Base-by-base conservation (phyloP, 129 eudicot species). In the Saposhnikovia divaricata region DNA sequence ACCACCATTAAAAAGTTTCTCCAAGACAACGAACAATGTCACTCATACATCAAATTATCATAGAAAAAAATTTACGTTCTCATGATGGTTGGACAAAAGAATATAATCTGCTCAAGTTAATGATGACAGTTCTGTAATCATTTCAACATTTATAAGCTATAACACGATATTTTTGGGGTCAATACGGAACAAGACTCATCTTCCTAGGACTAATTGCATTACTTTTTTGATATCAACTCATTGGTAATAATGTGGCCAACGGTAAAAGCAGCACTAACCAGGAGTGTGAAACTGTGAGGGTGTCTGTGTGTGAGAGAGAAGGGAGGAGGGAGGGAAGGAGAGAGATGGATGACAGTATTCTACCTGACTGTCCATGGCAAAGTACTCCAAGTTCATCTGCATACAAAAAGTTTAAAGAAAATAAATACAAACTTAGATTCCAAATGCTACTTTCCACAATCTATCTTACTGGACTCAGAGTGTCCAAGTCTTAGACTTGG, bases 341-440 rank as follows among this genome's bases (percentile, higher is more conserved):
- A 72, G 27, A 21, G 50, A 72, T 11, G 23, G 34, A 42, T 71
- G 25, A 38, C 28, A 72, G 37, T 23, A 74, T 18, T 53, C 45
- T 86, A 96, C 99, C 99, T 96, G 99, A 79, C 87, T 96, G 76
- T 96, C 99, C 47, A 90, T 86, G n/a, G 99, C 81, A 85, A 89
- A 96, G 87, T 87, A 96, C 82, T 96, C 99, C 91, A 96, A 87
- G 87, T 96, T 96, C 99, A 96, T 96, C 99, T 96, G 92, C 87
- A 83, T 75, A 77, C 37, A 63, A 21, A 84, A 82, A 63, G 31
- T 44, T 74, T 6, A 13, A 28, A 84, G 57, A 77, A 82, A 75
- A 37, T 34, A 80, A 79, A 78, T 18, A n/a, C 11, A 6, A n/a
- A n/a, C 15, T 59, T 13, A 4, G 28, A 23, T 4, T 43, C 23